Evolutionary conservation across 305 asterid species (phyloP).

Genomic region (Solanum hybrid): DNA sequence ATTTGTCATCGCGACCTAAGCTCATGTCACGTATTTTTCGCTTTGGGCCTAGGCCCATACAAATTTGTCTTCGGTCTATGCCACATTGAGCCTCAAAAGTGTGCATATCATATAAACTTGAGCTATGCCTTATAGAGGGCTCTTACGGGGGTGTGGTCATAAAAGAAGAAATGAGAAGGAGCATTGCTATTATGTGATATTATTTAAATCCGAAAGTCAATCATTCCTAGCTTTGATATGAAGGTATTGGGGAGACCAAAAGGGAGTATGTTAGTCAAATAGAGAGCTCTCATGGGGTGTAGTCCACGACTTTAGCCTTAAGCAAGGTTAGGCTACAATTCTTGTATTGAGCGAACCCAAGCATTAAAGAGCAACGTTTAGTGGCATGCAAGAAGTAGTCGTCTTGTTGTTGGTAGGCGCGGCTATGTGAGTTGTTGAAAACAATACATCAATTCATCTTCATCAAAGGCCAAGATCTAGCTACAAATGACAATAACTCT

Average conservation of each 20-base stretch:
- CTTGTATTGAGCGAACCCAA: not conserved
- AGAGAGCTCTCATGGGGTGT: not conserved
- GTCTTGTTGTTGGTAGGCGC: not conserved
- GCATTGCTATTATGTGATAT: not conserved
- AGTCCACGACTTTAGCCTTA: not conserved
- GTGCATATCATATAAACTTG: not conserved
- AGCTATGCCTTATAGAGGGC: not conserved
- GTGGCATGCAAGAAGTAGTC: not conserved
- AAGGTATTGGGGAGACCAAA: not conserved
- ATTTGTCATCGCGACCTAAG: not conserved
- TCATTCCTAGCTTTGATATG: not conserved
- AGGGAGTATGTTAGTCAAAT: not conserved
- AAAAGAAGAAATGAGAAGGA: not conserved
- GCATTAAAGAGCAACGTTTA: not conserved
- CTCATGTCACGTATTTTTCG: not conserved
- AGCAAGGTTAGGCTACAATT: not conserved
- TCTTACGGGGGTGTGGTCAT: not conserved
- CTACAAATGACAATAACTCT: not conserved
- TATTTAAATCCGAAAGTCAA: not conserved
- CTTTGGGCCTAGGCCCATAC: not conserved
- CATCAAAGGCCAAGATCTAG: not conserved
- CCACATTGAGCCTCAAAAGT: not conserved
- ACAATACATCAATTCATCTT: not conserved
- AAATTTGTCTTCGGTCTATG: not conserved
- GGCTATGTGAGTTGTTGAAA: not conserved